Evolutionary conservation across 495 filamentous ascomycete genomes (phyloP).

Genomic region (Penicillium flavigenum): DNA sequence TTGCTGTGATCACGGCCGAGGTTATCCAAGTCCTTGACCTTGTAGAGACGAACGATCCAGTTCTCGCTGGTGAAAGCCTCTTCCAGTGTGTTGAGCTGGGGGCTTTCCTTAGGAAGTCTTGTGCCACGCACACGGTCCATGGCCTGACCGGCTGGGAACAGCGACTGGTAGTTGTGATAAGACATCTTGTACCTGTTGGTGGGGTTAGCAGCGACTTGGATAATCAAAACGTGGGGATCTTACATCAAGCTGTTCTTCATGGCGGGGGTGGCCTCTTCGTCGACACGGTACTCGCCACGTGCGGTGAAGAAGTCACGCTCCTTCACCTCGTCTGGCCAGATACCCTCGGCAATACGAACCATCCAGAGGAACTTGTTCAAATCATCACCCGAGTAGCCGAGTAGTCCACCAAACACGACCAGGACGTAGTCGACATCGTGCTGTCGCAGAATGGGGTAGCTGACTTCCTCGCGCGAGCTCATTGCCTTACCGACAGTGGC

Average conservation of each 20-base stretch:
- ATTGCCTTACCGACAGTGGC: constrained; percentile 99
- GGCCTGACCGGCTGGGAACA: constrained; percentile 92
- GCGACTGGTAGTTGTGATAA: constrained; percentile 92
- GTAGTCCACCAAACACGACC: constrained; percentile 91
- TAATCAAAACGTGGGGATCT: constrained; percentile 30
- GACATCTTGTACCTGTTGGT: constrained; percentile 96
- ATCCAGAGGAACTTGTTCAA: constrained; percentile 99
- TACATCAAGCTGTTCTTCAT: constrained; percentile 99
- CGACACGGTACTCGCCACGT: constrained; percentile 92
- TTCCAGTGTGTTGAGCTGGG: constrained; percentile 83
- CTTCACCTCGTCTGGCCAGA: constrained; percentile 98
- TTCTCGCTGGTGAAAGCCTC: constrained; percentile 99
- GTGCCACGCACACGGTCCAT: constrained; percentile 84
- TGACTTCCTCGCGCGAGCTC: constrained; percentile 95
- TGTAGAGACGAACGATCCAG: constrained; percentile 99
- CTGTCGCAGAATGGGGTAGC: constrained; percentile 96
- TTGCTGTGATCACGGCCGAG: constrained; percentile 84
- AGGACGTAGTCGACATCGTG: constrained; percentile 99
- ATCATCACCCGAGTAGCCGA: constrained; percentile 99
- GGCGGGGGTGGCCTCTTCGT: constrained; percentile 88
- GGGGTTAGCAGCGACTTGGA: constrained; percentile 36
- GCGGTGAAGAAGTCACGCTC: constrained; percentile 96
- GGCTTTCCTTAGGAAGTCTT: constrained; percentile 79
- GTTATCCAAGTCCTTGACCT: constrained; percentile 98
- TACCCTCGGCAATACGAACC: constrained; percentile 98